phyloP scores from a whole-genome alignment of 179 eudicot species.

The Drosera spatulata region DNA sequence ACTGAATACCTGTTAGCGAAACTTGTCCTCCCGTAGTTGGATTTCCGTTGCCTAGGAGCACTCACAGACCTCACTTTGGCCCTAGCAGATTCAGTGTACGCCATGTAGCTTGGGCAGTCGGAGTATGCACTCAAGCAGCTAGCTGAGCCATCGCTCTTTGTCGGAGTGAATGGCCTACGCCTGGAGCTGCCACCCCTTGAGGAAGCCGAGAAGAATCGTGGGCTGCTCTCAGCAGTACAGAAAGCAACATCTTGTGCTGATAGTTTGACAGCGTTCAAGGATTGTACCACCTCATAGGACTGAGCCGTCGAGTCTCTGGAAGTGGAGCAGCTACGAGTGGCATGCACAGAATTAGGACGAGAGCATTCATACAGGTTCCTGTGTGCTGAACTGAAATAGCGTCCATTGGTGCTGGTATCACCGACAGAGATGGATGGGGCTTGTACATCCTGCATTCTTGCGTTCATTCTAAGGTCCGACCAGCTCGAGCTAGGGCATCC shows the following conservation, averaged over 20 bases:
- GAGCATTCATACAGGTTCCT: conserved; percentile 42
- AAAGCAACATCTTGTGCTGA: conserved; percentile 20
- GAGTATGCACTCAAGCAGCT: conserved; percentile 45
- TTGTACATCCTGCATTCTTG: conserved; percentile 14
- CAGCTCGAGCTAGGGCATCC: conserved; percentile 15
- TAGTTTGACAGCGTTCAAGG: conserved; percentile 22
- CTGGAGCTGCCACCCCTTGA: conserved; percentile 28
- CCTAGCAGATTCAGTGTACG: conserved; percentile 46
- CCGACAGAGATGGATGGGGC: conserved; percentile 11
- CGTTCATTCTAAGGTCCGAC: no score
- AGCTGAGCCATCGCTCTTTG: conserved; percentile 35
- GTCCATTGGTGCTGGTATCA: conserved; percentile 31
- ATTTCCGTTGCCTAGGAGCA: conserved; percentile 56
- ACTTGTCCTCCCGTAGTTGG: conserved; percentile 36
- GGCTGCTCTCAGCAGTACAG: conserved; percentile 51
- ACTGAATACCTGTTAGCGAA: conserved; percentile 50
- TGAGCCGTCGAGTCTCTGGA: conserved; percentile 50
- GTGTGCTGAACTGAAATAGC: conserved; percentile 21
- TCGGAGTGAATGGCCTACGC: conserved; percentile 22
- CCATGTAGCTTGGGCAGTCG: conserved; percentile 51
- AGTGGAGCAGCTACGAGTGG: conserved; percentile 50
- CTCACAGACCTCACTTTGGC: conserved; percentile 61
- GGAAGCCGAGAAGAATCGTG: conserved; percentile 19
- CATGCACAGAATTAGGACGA: no score
- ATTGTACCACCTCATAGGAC: conserved; percentile 23